These are phyloP conservation scores for Takashimella koratensis DNA, from an alignment of 1,284 basidiomycete genomes.

Conservation along the genomic window DNA sequence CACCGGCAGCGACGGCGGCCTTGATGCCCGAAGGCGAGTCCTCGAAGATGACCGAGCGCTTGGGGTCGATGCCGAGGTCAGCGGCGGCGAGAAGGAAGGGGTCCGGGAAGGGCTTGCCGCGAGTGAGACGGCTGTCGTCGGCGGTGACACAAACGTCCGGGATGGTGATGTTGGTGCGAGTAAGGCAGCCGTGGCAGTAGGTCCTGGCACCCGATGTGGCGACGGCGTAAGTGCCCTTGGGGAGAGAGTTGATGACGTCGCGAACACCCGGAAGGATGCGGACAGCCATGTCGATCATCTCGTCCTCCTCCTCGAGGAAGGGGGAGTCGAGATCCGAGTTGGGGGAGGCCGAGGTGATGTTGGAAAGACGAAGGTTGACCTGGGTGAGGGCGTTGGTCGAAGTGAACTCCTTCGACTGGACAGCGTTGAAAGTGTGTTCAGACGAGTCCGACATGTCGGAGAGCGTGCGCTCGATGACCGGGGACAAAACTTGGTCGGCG, in stretches of 20 bases:
- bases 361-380: not conserved
- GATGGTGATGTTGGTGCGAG: constrained; percentile 55
- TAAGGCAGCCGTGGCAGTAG: constrained; percentile 48
- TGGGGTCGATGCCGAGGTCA: constrained; percentile 59
- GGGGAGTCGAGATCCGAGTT: constrained; percentile 29
- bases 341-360: not conserved
- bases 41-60: constrained; percentile 63
- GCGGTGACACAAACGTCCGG: constrained; percentile 72
- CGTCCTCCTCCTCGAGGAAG: constrained; percentile 58
- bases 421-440: not conserved
- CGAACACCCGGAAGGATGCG: constrained; percentile 70
- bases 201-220: constrained; percentile 73
- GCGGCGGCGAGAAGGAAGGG: constrained; percentile 71
- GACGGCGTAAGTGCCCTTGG: constrained; percentile 64
- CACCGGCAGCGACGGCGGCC: constrained; percentile 67
- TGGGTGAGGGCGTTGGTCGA: constrained; percentile 3
- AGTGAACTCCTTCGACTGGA: not conserved
- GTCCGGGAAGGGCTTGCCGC: constrained; percentile 63
- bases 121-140: constrained; percentile 57
- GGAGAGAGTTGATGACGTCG: constrained; percentile 64
- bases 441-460: not conserved
- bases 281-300: constrained; percentile 62
- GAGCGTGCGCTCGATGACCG: not conserved
- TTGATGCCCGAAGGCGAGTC: constrained; percentile 70
- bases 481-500: not conserved